Evolutionary conservation across 2,329 filamentous ascomycete species (phyloP).

Genomic region (Aspergillus hortae): DNA sequence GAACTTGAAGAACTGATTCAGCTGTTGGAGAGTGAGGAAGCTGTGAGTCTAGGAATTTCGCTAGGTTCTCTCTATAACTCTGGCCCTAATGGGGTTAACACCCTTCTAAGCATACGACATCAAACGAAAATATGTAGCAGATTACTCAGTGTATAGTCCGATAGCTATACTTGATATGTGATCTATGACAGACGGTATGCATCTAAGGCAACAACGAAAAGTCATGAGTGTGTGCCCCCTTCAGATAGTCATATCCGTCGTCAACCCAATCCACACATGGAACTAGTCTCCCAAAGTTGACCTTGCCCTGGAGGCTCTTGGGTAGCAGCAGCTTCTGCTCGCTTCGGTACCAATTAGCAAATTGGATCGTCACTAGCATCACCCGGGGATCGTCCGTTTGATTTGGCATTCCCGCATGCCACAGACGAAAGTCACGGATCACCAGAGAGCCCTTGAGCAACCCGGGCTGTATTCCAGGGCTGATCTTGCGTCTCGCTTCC

Average conservation of each 20-base stretch:
- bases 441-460: slow-evolving; percentile 45
- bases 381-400: slow-evolving; percentile 39
- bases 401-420: slow-evolving; percentile 53
- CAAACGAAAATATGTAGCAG: no score
- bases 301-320: slow-evolving; percentile 21
- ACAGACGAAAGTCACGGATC: slow-evolving; percentile 47
- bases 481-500: slow-evolving; percentile 27
- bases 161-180: no score
- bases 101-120: no score
- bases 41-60: no score
- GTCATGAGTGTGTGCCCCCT: slow-evolving; percentile 35
- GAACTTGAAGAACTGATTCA: no score
- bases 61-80: no score
- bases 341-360: slow-evolving; percentile 36
- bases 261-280: slow-evolving; percentile 36
- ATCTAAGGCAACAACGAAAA: slow-evolving; percentile 20
- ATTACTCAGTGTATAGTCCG: no score
- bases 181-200: no score
- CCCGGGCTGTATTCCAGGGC: slow-evolving; percentile 37
- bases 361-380: slow-evolving; percentile 43
- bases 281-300: slow-evolving; percentile 35
- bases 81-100: no score
- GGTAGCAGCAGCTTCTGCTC: slow-evolving; percentile 32
- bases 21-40: no score
- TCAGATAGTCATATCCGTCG: slow-evolving; percentile 36